Base-by-base conservation (phyloP, 106 monocot species). In the Dendrobium chrysotoxum region DNA sequence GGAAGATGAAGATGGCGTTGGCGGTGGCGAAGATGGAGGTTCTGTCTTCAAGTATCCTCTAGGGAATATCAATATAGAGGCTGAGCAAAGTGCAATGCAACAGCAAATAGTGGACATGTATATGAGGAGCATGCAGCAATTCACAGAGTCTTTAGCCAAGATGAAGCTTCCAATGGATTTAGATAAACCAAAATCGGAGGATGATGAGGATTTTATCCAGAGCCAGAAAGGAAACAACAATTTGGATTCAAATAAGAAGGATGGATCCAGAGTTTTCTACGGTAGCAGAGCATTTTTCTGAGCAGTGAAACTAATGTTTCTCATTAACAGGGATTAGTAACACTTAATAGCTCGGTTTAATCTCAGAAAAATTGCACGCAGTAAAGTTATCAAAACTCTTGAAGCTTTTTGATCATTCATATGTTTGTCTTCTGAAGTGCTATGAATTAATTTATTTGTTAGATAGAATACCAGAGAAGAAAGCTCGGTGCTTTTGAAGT, bases 111-210 rank as follows among this genome's bases (percentile, higher is more conserved):
- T 91, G 11, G 91, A 91, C 38, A 86, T 91, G 91, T 91, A 91
- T 80, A 88, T 89, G 87, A 85, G 77, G 77, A 91, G 91, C 81
- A 91, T 91, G 91, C 91, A 91, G 54, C 91, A 91, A 76, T 91
- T 88, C 46, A 88, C 86, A 7, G 88, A 88, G 80, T 91, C 91
- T 6, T 65, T 91, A 82, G 84, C 88, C 9, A 88, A 87, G 79
- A 91, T 91, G 91, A 88, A 91, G 81, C 82, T 91, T n/a, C 91
- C 91, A 3, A 85, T 91, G 83, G 83, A 89, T 64, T 81, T 91
- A 13, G 88, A 86, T 66, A 78, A 50, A n/a, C 79, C 76, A 16
- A 76, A 65, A 64, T 15, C 53, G 13, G 80, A 79, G 67, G 84
- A 82, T n/a, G 80, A 88, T 71, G 73, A n/a, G 4, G 55, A 58